Evolutionary conservation across 345 rosid genomes (phyloP), one percentile per base, ranked within the genome.

Genomic region (Mangifera indica): DNA sequence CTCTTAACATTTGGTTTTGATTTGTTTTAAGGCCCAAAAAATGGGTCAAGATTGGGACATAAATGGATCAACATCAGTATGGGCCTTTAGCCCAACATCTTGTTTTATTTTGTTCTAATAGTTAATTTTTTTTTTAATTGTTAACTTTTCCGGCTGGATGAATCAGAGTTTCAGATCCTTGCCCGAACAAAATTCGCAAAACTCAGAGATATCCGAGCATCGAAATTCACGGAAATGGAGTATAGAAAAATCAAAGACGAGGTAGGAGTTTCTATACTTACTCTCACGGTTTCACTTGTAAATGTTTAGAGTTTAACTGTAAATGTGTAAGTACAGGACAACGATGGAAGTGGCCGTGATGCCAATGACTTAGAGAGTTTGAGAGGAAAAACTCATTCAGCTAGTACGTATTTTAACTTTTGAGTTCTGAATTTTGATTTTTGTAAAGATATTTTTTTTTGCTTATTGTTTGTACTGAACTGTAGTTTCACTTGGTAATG

Each of bases 241-340:
- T 86, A 90, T 64, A 79, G 87, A 72, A 92, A 90, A 78, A 84
- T 92, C 79, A 90, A 92, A 82, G 96, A 88, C 49, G 89, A 87
- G 89, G 96, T 90, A 55, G 18, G 4, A 26, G 17, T 57, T 51
- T 65, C 15, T 8, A 22, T 66, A 53, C 21, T 9, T 77, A 5
- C 1, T 24, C 14, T 32, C 0, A 45, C 29, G 15, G 29, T 12
- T 32, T 18, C 1, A 24, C 7, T 13, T 42, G 9, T 56, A 18
- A 34, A 15, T 20, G 29, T 73, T 21, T 14, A 20, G 32, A 42
- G 40, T 58, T 62, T 53, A 20, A 55, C 22, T 60, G n/a, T 22
- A 34, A 24, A 61, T 13, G 21, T 18, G 62, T 62, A 37, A 34
- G 66, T 71, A 56, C 46, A 88, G 89, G 88, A 85, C 62, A 45